phyloP scores from a whole-genome alignment of 495 filamentous ascomycete species.

The Penicillium paxilli region DNA sequence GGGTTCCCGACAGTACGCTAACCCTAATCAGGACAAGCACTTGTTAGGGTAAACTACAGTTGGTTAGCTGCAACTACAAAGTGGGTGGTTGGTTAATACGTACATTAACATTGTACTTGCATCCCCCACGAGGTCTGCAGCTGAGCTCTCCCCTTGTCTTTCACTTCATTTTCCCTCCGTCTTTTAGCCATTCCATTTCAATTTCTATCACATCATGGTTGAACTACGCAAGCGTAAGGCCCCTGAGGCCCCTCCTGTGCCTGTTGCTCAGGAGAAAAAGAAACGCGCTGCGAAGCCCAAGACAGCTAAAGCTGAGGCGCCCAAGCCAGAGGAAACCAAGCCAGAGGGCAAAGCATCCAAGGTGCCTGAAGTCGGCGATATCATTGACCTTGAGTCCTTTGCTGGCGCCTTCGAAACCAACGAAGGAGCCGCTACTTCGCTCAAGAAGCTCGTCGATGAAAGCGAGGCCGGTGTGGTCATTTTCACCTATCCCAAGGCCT shows the following conservation, averaged over 20 bases:
- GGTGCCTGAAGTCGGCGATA: conserved; percentile 47
- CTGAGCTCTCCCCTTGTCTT: neutral
- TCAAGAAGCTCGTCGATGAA: conserved; percentile 74
- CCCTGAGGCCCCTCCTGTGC: conserved; percentile 51
- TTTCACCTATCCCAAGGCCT: conserved; percentile 95
- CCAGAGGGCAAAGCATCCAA: no score
- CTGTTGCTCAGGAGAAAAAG: conserved; percentile 56
- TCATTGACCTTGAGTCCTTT: conserved; percentile 67
- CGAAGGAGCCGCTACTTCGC: conserved; percentile 73
- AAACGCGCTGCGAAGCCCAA: conserved; percentile 49
- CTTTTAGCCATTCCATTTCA: neutral
- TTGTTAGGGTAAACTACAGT: no score
- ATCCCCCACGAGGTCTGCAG: neutral
- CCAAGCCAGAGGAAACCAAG: neutral
- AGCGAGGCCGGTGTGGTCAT: conserved; percentile 85
- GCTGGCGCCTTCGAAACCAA: conserved; percentile 84
- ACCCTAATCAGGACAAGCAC: no score
- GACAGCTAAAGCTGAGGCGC: conserved; percentile 32
- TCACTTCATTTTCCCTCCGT: no score
- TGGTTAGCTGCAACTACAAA: no score
- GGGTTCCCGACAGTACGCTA: no score
- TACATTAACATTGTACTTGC: neutral
- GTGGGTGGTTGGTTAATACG: neutral
- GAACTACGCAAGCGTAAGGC: conserved; percentile 80
- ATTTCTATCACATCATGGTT: conserved; percentile 38